A percentile compares a stretch with the other conserved stretches of the same genome.
phyloP scores from a whole-genome alignment of 148 eudicot genomes.

The Vaccinium corymbosum region DNA sequence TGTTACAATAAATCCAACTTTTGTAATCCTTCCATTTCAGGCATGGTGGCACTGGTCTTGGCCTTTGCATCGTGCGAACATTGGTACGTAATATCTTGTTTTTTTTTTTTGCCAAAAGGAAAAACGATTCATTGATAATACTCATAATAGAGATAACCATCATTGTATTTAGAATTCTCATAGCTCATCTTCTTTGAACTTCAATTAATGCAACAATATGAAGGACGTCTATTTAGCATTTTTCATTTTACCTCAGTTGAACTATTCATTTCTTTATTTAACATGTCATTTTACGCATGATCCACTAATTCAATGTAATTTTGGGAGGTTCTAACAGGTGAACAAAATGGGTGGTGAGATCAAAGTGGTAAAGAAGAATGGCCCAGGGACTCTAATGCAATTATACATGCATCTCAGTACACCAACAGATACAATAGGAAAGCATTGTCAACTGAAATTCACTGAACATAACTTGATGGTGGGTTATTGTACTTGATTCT shows the following conservation, averaged over 20 bases:
- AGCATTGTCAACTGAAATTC: constrained; percentile 41
- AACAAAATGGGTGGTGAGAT: constrained; percentile 97
- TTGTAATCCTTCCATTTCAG: constrained; percentile 34
- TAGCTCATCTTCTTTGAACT: background rate
- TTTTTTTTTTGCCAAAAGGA: too few relatives aligned
- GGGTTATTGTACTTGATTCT: constrained; percentile 20
- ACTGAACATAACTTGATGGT: constrained; percentile 53
- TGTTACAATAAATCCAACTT: background rate
- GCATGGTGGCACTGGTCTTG: constrained; percentile 99
- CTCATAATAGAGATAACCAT: too few relatives aligned
- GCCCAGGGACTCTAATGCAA: constrained; percentile 80
- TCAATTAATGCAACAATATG: background rate
- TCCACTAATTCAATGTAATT: constrained; percentile 8
- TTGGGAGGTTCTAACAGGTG: constrained; percentile 46
- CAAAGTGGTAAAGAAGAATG: constrained; percentile 76
- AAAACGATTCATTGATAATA: too few relatives aligned
- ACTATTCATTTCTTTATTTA: background rate
- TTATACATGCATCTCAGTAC: constrained; percentile 60
- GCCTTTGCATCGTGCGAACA: constrained; percentile 90
- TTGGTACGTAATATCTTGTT: constrained; percentile 55
- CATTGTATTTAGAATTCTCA: background rate
- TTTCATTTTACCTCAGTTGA: background rate
- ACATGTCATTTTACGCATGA: background rate
- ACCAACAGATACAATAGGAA: constrained; percentile 39
- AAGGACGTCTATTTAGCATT: background rate